A percentile compares a stretch with the other conserved stretches of the same genome.
phyloP scores from a whole-genome alignment of 1,284 basidiomycete genomes.

The Moesziomyces globuligerus region DNA sequence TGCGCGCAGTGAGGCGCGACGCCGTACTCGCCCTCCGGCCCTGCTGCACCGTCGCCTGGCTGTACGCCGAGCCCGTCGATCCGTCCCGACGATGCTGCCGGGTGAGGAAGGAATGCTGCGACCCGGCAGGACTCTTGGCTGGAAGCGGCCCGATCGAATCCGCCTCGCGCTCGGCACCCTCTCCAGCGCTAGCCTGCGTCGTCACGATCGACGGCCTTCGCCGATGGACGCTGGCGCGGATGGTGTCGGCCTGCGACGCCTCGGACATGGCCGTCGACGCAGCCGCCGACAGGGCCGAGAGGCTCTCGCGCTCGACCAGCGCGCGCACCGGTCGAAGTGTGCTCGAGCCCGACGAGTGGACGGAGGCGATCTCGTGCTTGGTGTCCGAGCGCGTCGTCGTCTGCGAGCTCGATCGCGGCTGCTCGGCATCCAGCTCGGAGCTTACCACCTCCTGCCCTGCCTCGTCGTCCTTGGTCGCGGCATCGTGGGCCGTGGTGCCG shows the following conservation, averaged over 20 bases:
- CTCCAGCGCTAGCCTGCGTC: background rate
- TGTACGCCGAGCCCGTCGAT: conserved; percentile 13
- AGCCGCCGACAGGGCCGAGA: conserved; percentile 9
- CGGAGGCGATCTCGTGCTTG: conserved; percentile 34
- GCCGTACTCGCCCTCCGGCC: conserved; percentile 24
- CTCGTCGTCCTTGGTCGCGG: background rate
- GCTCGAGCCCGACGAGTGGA: conserved; percentile 22
- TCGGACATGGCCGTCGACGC: conserved; percentile 10
- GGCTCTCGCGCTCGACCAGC: conserved; percentile 4
- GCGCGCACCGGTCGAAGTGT: conserved; percentile 18
- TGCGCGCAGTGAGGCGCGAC: conserved; percentile 30
- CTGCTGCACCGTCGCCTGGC: conserved; percentile 26
- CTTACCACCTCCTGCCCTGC: background rate
- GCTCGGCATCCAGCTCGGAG: conserved; percentile 9
- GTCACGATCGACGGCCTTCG: background rate
- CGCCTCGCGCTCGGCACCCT: conserved; percentile 3
- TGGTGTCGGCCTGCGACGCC: conserved; percentile 6
- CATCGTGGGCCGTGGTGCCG: background rate
- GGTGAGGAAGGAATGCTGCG: conserved; percentile 16
- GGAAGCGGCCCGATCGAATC: conserved; percentile 29
- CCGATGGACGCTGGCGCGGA: conserved; percentile 7
- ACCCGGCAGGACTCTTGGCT: conserved; percentile 17
- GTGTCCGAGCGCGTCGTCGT: conserved; percentile 32
- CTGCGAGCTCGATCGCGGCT: conserved; percentile 19
- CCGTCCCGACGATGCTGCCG: conserved; percentile 26